Evolutionary conservation across 192 early-diverging fungal species (phyloP), one percentile per base, ranked within the genome.

Genomic region (Rhizoclosmatium globosum): DNA sequence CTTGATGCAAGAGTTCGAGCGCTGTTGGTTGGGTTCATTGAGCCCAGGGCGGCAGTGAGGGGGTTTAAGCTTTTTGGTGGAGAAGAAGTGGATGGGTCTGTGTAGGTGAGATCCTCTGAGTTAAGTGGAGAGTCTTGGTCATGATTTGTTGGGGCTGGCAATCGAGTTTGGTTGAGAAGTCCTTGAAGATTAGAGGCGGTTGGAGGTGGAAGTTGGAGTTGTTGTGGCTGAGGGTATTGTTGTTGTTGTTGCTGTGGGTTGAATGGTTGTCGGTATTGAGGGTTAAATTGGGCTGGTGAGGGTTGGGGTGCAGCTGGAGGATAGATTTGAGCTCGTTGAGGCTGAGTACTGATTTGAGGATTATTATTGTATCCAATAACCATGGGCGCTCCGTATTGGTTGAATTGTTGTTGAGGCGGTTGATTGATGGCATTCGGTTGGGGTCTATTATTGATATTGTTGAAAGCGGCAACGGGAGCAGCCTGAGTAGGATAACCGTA

Each of bases 161-260:
- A 0, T 19, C 11, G 9, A 21, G 60, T 62, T 62, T 31, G 31
- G 60, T 62, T 62, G 60, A 53, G 50, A 4, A 62, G 6, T 62
- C 21, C 21, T 62, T 62, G 60, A 7, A 31, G 60, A 7, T 62
- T 62, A 21, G 60, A 19, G 60, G 19, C 4, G 1, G 11, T 1
- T 47, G 6, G 46, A 42, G 66, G 66, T 68, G n/a, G 66, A 11
- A 9, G 66, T 68, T 68, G 66, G 19, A 13, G 43, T 41, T 68
- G 42, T 68, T 23, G 72, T 21, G 59, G 59, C 17, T 59, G 58
- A 17, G 19, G 19, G 2, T 46, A 43, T 43, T 42, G 71, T 61
- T 58, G 72, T 47, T 39, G 72, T 48, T 59, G 58, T 3, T 59
- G 47, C 7, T 50, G 19, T 57, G n/a, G 48, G 44, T 2, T 48